Evolutionary conservation across 371 early-diverging fungal genomes (phyloP), one percentile per base, ranked within the genome.

Genomic region (Rhizopus delemar): DNA sequence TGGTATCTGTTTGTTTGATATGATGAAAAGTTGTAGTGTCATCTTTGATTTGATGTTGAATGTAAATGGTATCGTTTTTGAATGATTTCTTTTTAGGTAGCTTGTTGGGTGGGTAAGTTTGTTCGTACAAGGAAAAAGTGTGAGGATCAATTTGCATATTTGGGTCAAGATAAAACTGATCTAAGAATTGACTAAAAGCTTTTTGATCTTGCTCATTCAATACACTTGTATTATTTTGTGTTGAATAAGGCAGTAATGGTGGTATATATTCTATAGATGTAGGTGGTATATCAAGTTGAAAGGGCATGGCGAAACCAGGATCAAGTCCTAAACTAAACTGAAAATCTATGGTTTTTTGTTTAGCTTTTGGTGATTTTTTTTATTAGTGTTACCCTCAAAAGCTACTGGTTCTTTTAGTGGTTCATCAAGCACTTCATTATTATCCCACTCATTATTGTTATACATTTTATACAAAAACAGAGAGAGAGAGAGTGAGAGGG

Each of bases 311-410:
- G 60, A 79, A 73, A 13, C 66, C 66, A 46, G 80, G 80, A 43
- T 74, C 80, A 34, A 80, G 66, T 43, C 74, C 81, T 64, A 80
- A 65, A 41, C 72, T 77, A 54, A 75, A 75, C 54, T 75, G 70
- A 46, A 80, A 80, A 32, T 80, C 81, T 39, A 36, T 32, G n/a
- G 28, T 36, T 7, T 34, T n/a, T 38, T 39, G 31, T 46, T 53
- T n/a, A 36, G 16, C 38, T 29, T n/a, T n/a, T 7, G 29, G 6
- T 32, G 46, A 35, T 43, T 46, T 51, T 8, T 51, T 13, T 33
- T 34, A 34, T 9, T 33, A 43, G 9, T 39, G 38, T 63, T 70
- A 76, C 79, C 77, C 65, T 79, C 79, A 56, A 76, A 79, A 32
- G 79, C 70, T 16, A 75, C 79, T 36, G 79, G 79, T 54, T 79